Percentiles rank a stretch among this genome's conserved stretches.
These are phyloP conservation scores for Chrysoporthe puriensis DNA, from an alignment of 2,329 filamentous ascomycete species.

Conservation along the genomic window DNA sequence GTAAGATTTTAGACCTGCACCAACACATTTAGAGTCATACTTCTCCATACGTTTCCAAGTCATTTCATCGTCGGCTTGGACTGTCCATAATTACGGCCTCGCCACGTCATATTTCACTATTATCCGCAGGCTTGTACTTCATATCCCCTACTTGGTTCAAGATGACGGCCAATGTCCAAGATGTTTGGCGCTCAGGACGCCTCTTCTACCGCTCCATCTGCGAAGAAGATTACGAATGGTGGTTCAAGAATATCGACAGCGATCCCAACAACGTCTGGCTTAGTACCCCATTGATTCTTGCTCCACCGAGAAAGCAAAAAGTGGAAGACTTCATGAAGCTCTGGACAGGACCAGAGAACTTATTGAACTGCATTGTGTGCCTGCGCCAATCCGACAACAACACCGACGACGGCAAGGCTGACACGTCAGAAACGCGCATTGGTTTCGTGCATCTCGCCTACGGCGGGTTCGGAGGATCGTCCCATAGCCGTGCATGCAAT, in stretches of 20 bases:
- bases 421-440: slow-evolving; percentile 23
- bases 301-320: slow-evolving; percentile 26
- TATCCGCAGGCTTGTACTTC: not conserved
- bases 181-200: slow-evolving; percentile 33
- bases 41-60: too few relatives aligned
- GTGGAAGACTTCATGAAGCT: slow-evolving; percentile 27
- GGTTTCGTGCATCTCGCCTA: slow-evolving; percentile 25
- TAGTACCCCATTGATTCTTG: slow-evolving; percentile 7
- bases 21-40: too few relatives aligned
- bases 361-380: slow-evolving; percentile 33
- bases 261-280: slow-evolving; percentile 31
- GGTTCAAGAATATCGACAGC: slow-evolving; percentile 26
- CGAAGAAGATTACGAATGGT: slow-evolving; percentile 24
- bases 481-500: slow-evolving; percentile 33
- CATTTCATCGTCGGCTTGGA: too few relatives aligned
- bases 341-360: slow-evolving; percentile 14
- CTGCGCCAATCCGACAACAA: slow-evolving; percentile 20
- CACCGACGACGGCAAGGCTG: slow-evolving; percentile 18
- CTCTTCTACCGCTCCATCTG: slow-evolving; percentile 34
- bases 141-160: not conserved
- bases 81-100: not conserved
- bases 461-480: not conserved
- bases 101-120: not conserved
- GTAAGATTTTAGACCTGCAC: too few relatives aligned
- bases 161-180: slow-evolving; percentile 16